Evolutionary conservation across 2,329 filamentous ascomycete genomes (phyloP), one percentile per base, ranked within the genome.

Genomic region (Penicillium capsulatum): DNA sequence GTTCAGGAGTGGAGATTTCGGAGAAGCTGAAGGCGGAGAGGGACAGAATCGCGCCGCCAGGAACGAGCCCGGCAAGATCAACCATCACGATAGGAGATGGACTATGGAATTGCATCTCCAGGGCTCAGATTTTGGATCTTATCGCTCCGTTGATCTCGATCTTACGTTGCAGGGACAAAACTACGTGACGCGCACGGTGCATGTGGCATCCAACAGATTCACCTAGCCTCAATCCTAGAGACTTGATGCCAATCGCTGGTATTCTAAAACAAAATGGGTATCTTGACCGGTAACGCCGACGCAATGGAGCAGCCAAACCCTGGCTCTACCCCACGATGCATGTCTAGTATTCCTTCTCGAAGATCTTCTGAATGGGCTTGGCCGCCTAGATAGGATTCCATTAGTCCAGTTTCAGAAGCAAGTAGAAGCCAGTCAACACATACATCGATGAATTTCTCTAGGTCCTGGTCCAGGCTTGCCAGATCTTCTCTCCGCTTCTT

Each of bases 401-500:
- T 42, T 27, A 45, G 30, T 28, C 24, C 33, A 4, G n/a, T 28
- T 5, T 24, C 22, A 24, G 11, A 7, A 24, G 11, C 22, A 11
- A 14, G 13, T 14, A n/a, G 26, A 7, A n/a, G 13, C 10, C 5
- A 6, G 26, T 14, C 5, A 22, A 28, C 11, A 70, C 83, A 59
- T 59, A 87, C 86, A 65, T 94, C 88, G 56, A 95, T 91, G 60
- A 95, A 95, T 58, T 86, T 90, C 68, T 97, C 92, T 41, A 97
- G 71, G 64, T 95, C 88, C 58, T 86, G 84, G 57, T 98, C 92
- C 45, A 98, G 70, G 57, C 85, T 95, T 14, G 86, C 89, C 34
- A 98, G 71, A 57, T 97, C 89, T 40, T 96, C 90, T 63, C 94
- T 95, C 51, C 91, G 79, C 68, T 88, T 88, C 69, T 94, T 94